Conservation (phyloP, 2,329 filamentous ascomycete genomes). For the Didymella pinodella region DNA sequence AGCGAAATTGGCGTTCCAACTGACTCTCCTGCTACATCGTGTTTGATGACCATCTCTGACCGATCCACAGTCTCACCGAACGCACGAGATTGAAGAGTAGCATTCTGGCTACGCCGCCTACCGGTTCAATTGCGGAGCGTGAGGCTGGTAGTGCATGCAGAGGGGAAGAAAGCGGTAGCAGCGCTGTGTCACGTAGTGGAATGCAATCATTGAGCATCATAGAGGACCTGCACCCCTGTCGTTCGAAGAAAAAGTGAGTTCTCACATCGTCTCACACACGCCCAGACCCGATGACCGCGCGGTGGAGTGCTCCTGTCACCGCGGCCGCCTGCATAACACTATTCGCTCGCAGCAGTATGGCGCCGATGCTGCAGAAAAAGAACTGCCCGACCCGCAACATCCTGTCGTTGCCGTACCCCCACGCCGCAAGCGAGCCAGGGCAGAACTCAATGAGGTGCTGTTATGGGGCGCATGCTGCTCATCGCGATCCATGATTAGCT, state of each 20-base stretch:
- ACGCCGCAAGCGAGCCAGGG: conserved; percentile 40
- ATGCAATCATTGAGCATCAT: conserved; percentile 33
- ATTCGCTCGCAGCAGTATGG: conserved; percentile 41
- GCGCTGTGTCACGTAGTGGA: conserved; percentile 36
- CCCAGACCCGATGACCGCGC: conserved; percentile 32
- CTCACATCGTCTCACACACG: conserved; percentile 34
- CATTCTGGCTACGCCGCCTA: conserved; percentile 24
- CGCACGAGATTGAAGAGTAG: conserved; percentile 23
- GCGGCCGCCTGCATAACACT: conserved; percentile 37
- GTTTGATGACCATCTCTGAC: conserved; percentile 4
- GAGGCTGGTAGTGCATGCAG: conserved; percentile 41
- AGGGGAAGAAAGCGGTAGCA: conserved; percentile 23
- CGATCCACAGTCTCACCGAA: conserved; percentile 21
- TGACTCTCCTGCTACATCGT: conserved; percentile 22
- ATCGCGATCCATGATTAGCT: conserved; percentile 23
- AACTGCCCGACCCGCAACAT: conserved; percentile 38
- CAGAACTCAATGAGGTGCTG: conserved; percentile 15
- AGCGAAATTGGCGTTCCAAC: conserved; percentile 20
- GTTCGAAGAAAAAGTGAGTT: conserved; percentile 32
- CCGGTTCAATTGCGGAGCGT: conserved; percentile 34
- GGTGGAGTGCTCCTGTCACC: conserved; percentile 40
- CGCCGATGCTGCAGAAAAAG: conserved; percentile 42
- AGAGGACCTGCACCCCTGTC: conserved; percentile 28
- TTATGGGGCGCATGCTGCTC: conserved; percentile 2
- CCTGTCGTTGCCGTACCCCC: conserved; percentile 31